Conservation (phyloP, 306 rosid species). For the Lupinus albus region DNA sequence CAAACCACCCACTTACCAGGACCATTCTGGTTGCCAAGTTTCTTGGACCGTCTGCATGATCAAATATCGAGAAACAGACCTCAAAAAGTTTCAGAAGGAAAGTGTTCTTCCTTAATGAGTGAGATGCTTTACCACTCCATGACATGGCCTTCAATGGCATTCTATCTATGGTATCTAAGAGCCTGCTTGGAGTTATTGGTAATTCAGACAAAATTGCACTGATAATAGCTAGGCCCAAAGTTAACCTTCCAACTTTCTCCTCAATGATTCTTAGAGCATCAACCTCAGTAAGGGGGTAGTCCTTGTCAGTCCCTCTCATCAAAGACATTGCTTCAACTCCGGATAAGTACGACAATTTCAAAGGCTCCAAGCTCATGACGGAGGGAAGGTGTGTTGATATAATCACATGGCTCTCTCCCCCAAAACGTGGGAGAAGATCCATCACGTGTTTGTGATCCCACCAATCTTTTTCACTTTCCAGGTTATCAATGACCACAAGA, state of each 20-base stretch:
- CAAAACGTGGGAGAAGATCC: constrained; percentile 94
- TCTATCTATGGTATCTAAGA: constrained; percentile 78
- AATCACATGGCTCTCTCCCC: constrained; percentile 83
- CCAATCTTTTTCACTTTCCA: constrained; percentile 93
- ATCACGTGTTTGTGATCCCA: constrained; percentile 86
- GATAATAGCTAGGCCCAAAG: constrained; percentile 74
- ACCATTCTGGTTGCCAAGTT: constrained; percentile 90
- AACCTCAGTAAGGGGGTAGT: constrained; percentile 64
- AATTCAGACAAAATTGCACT: constrained; percentile 79
- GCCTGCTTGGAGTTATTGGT: constrained; percentile 78
- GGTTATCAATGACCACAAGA: constrained; percentile 78
- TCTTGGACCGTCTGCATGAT: constrained; percentile 85
- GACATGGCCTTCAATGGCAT: constrained; percentile 78
- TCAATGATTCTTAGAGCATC: constrained; percentile 81
- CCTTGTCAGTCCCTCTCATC: constrained; percentile 69
- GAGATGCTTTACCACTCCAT: constrained; percentile 67
- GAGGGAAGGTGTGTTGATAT: constrained; percentile 77
- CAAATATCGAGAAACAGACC: constrained; percentile 89
- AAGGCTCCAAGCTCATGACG: constrained; percentile 77
- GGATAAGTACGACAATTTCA: constrained; percentile 78
- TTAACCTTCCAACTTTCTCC: constrained; percentile 74
- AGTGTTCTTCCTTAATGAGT: constrained; percentile 55
- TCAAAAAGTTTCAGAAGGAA: constrained; percentile 80
- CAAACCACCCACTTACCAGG: constrained; percentile 86
- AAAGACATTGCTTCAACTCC: constrained; percentile 81